Conservation (phyloP, 2,329 filamentous ascomycete genomes). For the Botrytis tulipae region DNA sequence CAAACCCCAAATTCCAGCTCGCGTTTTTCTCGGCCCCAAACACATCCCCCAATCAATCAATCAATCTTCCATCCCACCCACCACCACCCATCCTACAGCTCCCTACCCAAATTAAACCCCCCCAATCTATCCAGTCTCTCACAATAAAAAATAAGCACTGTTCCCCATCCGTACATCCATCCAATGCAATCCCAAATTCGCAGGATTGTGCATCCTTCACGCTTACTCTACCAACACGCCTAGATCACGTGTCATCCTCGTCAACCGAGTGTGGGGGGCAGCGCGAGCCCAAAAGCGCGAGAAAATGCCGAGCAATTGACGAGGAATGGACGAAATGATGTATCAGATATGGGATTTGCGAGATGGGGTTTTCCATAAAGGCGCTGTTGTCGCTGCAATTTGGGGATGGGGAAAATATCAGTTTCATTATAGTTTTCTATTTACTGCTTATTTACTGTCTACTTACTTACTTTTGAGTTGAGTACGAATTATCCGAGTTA, state of each 20-base stretch:
- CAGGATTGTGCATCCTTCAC: not conserved
- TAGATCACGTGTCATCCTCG: not conserved
- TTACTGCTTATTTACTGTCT: not conserved
- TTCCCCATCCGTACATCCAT: not conserved
- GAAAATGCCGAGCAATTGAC: slow-evolving; percentile 1
- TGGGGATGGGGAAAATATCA: not conserved
- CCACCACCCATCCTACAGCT: not conserved
- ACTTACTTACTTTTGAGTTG: not conserved
- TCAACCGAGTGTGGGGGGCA: not conserved
- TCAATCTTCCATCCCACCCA: not conserved
- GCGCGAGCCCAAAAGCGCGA: slow-evolving; percentile 2
- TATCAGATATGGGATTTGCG: not conserved
- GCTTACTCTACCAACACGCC: not conserved
- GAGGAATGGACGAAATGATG: not conserved
- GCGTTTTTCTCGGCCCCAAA: not conserved
- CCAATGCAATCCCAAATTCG: not conserved
- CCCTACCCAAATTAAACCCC: not conserved
- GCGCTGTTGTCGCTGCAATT: not conserved
- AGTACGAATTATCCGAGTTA: not conserved
- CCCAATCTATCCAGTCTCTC: not conserved
- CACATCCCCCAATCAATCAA: too few relatives aligned
- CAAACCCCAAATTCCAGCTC: not conserved
- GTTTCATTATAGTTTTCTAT: not conserved
- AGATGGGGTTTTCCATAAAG: not conserved
- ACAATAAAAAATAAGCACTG: not conserved